Conservation (phyloP, 1,139 yeast genomes). For the Suhomyces kunorum region DNA sequence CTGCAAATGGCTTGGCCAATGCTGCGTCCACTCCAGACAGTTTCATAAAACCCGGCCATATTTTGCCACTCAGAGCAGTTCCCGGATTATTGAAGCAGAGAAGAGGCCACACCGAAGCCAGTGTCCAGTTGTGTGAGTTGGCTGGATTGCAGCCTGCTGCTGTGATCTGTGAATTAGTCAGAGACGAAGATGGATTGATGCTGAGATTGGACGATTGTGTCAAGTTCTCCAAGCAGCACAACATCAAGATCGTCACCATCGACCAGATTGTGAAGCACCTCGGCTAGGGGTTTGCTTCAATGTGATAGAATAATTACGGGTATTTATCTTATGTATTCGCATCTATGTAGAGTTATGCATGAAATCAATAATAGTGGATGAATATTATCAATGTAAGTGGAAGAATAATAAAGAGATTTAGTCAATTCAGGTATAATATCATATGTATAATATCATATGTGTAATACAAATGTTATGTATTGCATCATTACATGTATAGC, state of each 20-base stretch:
- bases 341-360: too few relatives aligned
- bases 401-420: not conserved
- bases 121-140: constrained; percentile 80
- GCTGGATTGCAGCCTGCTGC: constrained; percentile 85
- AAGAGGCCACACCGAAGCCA: constrained; percentile 98
- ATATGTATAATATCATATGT: too few relatives aligned
- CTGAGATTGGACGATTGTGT: constrained; percentile 89
- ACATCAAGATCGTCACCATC: constrained; percentile 76
- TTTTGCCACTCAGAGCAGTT: constrained; percentile 88
- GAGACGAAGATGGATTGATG: constrained; percentile 94
- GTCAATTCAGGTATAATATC: too few relatives aligned
- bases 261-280: constrained; percentile 60
- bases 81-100: constrained; percentile 81
- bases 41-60: constrained; percentile 89
- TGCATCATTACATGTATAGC: too few relatives aligned
- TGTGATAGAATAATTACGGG: not conserved
- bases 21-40: constrained; percentile 56
- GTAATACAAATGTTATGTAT: too few relatives aligned
- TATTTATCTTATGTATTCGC: too few relatives aligned
- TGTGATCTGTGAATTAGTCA: constrained; percentile 90
- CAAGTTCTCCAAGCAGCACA: constrained; percentile 61
- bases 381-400: not conserved
- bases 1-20: constrained; percentile 72
- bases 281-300: not conserved
- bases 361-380: not conserved